phyloP scores from a whole-genome alignment of 805 yeast genomes.

The Ogataea methanolica region DNA sequence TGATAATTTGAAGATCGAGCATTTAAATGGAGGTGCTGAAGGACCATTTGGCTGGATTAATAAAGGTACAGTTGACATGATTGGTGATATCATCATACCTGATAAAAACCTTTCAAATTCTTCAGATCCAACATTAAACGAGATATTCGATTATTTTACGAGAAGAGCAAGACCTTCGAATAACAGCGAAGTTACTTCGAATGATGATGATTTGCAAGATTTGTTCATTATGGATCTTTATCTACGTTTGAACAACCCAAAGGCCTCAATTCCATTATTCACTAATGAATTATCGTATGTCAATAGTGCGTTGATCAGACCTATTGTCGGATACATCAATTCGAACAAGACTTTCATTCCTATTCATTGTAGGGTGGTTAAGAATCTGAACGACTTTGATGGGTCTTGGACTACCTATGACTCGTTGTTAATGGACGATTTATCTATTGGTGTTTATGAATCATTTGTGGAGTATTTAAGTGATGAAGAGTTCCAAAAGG shows the following conservation, averaged over 20 bases:
- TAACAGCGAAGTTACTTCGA: constrained; percentile 47
- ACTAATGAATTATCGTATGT: constrained; percentile 85
- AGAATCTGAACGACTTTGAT: constrained; percentile 76
- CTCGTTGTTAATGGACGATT: constrained; percentile 83
- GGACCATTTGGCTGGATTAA: constrained; percentile 99
- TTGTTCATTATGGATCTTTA: constrained; percentile 72
- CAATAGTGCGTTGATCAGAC: constrained; percentile 87
- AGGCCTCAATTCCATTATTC: constrained; percentile 85
- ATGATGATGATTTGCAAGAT: constrained; percentile 3
- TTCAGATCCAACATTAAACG: constrained; percentile 36
- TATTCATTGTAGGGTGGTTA: constrained; percentile 74
- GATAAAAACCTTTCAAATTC: constrained; percentile 25
- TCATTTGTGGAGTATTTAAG: constrained; percentile 85
- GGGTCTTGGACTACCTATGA: constrained; percentile 98
- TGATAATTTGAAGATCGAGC: constrained; percentile 83
- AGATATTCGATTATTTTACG: constrained; percentile 36
- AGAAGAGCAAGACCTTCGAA: neutral
- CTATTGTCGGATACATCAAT: constrained; percentile 93
- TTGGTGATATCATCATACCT: constrained; percentile 86
- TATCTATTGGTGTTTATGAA: constrained; percentile 84
- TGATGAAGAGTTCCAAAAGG: constrained; percentile 73
- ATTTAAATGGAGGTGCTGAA: constrained; percentile 79
- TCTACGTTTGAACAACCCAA: constrained; percentile 74
- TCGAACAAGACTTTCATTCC: constrained; percentile 87
- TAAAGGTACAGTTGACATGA: constrained; percentile 61